phyloP scores from a whole-genome alignment of 1,284 basidiomycete genomes.

The Takashimella koratensis region DNA sequence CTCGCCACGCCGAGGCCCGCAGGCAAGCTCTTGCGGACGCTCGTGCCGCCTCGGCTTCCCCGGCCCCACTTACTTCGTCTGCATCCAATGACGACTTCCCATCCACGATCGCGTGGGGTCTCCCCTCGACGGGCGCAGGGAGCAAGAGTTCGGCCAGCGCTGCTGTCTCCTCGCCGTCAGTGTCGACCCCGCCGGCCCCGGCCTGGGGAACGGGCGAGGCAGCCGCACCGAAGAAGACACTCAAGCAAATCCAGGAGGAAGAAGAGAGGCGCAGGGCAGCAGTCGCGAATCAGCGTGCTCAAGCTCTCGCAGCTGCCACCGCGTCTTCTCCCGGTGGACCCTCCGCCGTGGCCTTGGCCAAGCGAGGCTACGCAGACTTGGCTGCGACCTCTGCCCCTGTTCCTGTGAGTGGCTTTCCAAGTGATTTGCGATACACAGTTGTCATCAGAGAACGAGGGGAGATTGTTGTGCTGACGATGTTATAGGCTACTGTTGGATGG shows the following conservation, averaged over 20 bases:
- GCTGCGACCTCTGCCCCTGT: constrained; percentile 58
- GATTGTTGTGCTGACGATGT: neutral
- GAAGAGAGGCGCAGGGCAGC: constrained; percentile 79
- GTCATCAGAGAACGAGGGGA: too few relatives aligned
- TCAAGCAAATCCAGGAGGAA: constrained; percentile 99
- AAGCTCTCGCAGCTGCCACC: constrained; percentile 20
- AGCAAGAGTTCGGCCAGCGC: constrained; percentile 20
- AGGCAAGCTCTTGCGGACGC: constrained; percentile 62
- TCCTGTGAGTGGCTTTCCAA: too few relatives aligned
- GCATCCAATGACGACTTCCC: constrained; percentile 31
- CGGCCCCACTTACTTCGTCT: constrained; percentile 30
- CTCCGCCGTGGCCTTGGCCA: constrained; percentile 42
- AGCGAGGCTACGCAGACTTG: constrained; percentile 74
- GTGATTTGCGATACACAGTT: too few relatives aligned
- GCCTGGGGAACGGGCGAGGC: constrained; percentile 42
- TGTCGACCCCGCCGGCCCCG: constrained; percentile 44
- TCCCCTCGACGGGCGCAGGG: constrained; percentile 34
- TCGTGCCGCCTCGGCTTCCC: constrained; percentile 52
- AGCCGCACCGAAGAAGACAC: constrained; percentile 72
- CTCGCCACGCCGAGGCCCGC: constrained; percentile 67
- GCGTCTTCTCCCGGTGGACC: constrained; percentile 25
- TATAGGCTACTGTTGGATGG: constrained; percentile 62
- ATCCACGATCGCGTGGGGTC: constrained; percentile 50
- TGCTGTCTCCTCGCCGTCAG: constrained; percentile 27
- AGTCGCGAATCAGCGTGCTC: constrained; percentile 47